These are phyloP conservation scores for Eimeria falciformis DNA, from an alignment of 169 alveolate species.

Conservation along the genomic window DNA sequence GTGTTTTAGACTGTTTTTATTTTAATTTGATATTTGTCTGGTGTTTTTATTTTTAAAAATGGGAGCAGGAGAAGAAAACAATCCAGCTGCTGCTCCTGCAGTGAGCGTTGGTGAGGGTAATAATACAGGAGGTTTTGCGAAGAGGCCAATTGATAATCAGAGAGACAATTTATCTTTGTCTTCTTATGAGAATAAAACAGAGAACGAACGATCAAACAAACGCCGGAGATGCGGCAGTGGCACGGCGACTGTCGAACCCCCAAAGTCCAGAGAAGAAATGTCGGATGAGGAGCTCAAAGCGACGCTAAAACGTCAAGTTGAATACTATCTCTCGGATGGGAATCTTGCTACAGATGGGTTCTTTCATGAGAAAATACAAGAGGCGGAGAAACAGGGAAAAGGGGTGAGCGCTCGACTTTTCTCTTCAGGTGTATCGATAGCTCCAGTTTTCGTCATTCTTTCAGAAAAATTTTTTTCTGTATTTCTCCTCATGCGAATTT, in stretches of 20 bases:
- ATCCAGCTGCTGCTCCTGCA: background rate
- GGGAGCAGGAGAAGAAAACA: background rate
- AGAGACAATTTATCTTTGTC: no score
- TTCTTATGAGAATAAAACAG: background rate
- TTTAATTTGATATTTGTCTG: background rate
- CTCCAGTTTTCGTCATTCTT: no score
- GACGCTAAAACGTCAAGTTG: constrained; percentile 56
- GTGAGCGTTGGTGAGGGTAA: background rate
- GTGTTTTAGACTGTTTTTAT: no score
- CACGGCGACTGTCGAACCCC: background rate
- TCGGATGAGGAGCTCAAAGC: constrained; percentile 10
- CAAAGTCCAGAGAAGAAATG: constrained; percentile 66
- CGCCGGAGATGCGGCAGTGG: background rate
- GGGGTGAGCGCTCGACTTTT: constrained; percentile 20
- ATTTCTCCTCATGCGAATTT: no score
- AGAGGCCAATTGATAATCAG: background rate
- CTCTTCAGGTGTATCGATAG: background rate
- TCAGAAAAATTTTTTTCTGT: background rate
- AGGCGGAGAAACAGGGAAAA: constrained; percentile 70
- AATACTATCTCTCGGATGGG: constrained; percentile 59
- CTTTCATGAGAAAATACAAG: constrained; percentile 63
- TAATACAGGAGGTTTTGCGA: background rate
- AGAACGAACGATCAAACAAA: background rate
- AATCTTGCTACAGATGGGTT: constrained; percentile 44
- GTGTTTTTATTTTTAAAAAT: no score